These are phyloP conservation scores for Tuctoria greenei DNA, from an alignment of 176 grass and related monocot genomes.

Conservation along the genomic window DNA sequence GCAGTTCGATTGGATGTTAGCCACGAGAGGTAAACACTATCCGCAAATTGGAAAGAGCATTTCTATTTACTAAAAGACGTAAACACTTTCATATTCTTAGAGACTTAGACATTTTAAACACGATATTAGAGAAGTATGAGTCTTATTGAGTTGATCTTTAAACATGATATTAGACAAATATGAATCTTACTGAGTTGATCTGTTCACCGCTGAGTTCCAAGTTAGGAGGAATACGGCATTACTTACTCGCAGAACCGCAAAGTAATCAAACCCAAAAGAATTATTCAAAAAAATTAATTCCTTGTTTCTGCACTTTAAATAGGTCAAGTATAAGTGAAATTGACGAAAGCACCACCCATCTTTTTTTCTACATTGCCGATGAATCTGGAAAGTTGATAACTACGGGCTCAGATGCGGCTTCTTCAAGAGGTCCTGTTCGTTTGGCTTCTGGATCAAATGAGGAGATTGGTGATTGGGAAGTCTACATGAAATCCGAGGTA, in stretches of 20 bases:
- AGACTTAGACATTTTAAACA: conserved; percentile 11
- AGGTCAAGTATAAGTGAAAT: conserved; percentile 64
- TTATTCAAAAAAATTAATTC: conserved; percentile 34
- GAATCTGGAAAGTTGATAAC: conserved; percentile 71
- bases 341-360: conserved; percentile 58
- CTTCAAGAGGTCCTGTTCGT: conserved; percentile 62
- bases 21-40: conserved; percentile 47
- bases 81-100: background rate
- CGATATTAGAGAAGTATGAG: background rate
- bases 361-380: conserved; percentile 93
- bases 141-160: conserved; percentile 27
- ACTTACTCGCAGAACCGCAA: conserved; percentile 24
- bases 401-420: conserved; percentile 50
- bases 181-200: conserved; percentile 8
- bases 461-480: conserved; percentile 79
- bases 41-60: conserved; percentile 8
- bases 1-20: conserved; percentile 66
- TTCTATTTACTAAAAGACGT: conserved; percentile 1
- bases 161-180: background rate
- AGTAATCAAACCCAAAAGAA: conserved; percentile 34
- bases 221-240: background rate
- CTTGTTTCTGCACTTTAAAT: conserved; percentile 12
- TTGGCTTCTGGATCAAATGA: conserved; percentile 72
- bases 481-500: conserved; percentile 81
- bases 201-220: conserved; percentile 12